A percentile compares a stretch with the other conserved stretches of the same genome.
These are phyloP conservation scores for Diaporthe velutina DNA, from an alignment of 2,329 filamentous ascomycete species.

Conservation along the genomic window DNA sequence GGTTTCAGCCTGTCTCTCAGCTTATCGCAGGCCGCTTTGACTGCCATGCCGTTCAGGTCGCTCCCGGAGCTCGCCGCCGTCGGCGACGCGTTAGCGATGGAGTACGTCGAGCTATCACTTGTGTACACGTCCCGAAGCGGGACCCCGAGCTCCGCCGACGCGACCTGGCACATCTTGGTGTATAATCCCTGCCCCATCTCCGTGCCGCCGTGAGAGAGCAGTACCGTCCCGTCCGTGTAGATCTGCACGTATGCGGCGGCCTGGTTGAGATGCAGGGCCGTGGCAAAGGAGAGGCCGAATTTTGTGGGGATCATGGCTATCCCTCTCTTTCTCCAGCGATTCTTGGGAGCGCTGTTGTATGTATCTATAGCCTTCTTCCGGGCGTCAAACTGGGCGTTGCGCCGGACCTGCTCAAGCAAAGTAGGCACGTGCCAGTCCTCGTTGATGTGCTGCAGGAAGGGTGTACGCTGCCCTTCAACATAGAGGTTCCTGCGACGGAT, in stretches of 20 bases:
- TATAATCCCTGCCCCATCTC: slow-evolving; percentile 99
- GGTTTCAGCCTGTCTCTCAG: slow-evolving; percentile 88
- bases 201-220: slow-evolving; percentile 94
- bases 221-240: slow-evolving; percentile 92
- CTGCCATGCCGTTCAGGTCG: slow-evolving; percentile 95
- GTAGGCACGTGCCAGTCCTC: slow-evolving; percentile 94
- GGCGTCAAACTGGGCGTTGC: slow-evolving; percentile 80
- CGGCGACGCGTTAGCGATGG: slow-evolving; percentile 91
- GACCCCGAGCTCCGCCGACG: slow-evolving; percentile 87
- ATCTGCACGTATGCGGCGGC: slow-evolving; percentile 96
- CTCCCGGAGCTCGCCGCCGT: slow-evolving; percentile 95
- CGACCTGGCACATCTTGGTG: slow-evolving; percentile 97
- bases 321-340: slow-evolving; percentile 97
- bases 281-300: slow-evolving; percentile 93
- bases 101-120: slow-evolving; percentile 94
- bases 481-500: slow-evolving; percentile 93
- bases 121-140: slow-evolving; percentile 89
- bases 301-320: slow-evolving; percentile 91
- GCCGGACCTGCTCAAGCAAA: slow-evolving; percentile 90
- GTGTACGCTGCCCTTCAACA: slow-evolving; percentile 79
- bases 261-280: slow-evolving; percentile 94
- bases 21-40: slow-evolving; percentile 91
- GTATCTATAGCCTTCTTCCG: slow-evolving; percentile 78
- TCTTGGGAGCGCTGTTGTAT: slow-evolving; percentile 77
- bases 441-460: slow-evolving; percentile 85